Evolutionary conservation across 2,329 filamentous ascomycete species (phyloP), one percentile per base, ranked within the genome.

Genomic region (Penicillium sp.): DNA sequence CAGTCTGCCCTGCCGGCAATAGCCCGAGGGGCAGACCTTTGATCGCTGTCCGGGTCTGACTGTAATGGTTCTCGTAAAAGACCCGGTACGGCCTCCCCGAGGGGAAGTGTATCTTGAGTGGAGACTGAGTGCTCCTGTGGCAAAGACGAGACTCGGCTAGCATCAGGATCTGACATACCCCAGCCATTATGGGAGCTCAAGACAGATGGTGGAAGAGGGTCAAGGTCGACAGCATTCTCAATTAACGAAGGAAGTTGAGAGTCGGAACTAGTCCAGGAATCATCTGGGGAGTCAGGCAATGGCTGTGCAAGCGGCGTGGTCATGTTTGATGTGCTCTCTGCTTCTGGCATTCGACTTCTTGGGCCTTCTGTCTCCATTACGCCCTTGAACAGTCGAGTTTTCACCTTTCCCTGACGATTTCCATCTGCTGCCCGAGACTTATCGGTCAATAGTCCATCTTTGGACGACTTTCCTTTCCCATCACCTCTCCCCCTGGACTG

Each of bases 231-330:
- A 18, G 67, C 59, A 25, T 66, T 66, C 18, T 70, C 66, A 15
- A 66, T 66, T 18, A 69, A 44, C 13, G 66, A 65, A 27, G 60
- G 58, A 37, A 62, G 63, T 15, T 63, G 62, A 13, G 64, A 65
- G 28, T 59, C 58, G 32, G 58, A 57, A 45, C 64, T 65, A 27
- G 57, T 61, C 45, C 58, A 60, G 15, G 59, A 66, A 6, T 61
- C 61, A 44, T 66, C 56, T 13, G 72, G 65, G n/a, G 70, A 68
- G 53, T 73, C 71, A 20, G 68, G 68, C n/a, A 74, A 55, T 31
- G 79, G 78, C 47, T 73, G 70, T 5, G 75, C 79, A 46, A 81
- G 71, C 25, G 79, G 79, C 15, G 79, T 82, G 13, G 78, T 73
- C 62, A 81, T 72, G 55, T 80, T 80, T 1, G 79, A 81, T 13